phyloP scores from a whole-genome alignment of 108 stramenopile genomes.

The Pseudonitzschia pungens region DNA sequence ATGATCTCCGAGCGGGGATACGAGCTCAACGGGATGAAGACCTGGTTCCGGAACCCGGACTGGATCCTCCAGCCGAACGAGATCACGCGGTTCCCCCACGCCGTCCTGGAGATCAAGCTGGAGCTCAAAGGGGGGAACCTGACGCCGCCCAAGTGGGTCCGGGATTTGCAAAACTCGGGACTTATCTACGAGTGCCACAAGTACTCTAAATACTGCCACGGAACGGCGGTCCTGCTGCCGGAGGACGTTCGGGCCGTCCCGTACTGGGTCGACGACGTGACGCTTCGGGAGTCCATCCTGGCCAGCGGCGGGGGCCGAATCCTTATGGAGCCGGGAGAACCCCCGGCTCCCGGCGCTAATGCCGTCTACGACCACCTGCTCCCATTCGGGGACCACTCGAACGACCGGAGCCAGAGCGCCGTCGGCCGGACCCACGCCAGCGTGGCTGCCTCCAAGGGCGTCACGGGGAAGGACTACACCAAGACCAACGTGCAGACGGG shows the following conservation, averaged over 20 bases:
- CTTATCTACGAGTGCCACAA: slow-evolving; percentile 93
- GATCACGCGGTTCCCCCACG: slow-evolving; percentile 95
- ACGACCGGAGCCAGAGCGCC: slow-evolving; percentile 68
- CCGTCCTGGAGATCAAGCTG: slow-evolving; percentile 95
- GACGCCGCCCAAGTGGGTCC: slow-evolving; percentile 91
- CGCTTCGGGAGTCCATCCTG: slow-evolving; percentile 86
- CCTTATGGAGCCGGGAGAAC: slow-evolving; percentile 54
- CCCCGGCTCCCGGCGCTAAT: slow-evolving; percentile 84
- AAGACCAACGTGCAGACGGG: slow-evolving; percentile 24
- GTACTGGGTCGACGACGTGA: slow-evolving; percentile 96
- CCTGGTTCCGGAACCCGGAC: slow-evolving; percentile 91
- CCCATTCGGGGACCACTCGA: slow-evolving; percentile 78
- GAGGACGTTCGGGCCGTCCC: slow-evolving; percentile 93
- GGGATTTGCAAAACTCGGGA: slow-evolving; percentile 87
- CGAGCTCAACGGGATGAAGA: slow-evolving; percentile 79
- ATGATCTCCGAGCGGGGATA: slow-evolving; percentile 97
- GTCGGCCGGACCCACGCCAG: slow-evolving; percentile 75
- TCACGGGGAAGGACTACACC: slow-evolving; percentile 35
- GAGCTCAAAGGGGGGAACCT: slow-evolving; percentile 85
- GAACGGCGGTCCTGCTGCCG: slow-evolving; percentile 89
- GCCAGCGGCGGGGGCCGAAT: slow-evolving; percentile 74
- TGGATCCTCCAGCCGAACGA: slow-evolving; percentile 77
- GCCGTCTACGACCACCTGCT: slow-evolving; percentile 84
- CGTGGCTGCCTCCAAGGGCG: slow-evolving; percentile 42
- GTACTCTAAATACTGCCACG: slow-evolving; percentile 86